These are phyloP conservation scores for Penicillium verrucosum DNA, from an alignment of 2,329 filamentous ascomycete genomes.

Conservation along the genomic window DNA sequence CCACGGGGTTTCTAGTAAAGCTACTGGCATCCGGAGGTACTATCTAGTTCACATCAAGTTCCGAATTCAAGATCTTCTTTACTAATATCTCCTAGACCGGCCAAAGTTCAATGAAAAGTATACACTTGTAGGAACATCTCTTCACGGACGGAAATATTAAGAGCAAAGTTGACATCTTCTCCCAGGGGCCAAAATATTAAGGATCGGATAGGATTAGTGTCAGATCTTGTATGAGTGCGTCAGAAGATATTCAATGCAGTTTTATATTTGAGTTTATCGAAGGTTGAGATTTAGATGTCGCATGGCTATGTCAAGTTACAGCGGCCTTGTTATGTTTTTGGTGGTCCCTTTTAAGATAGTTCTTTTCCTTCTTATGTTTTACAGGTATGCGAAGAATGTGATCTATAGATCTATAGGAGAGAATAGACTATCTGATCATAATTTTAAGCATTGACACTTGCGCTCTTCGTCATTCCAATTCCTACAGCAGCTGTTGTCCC, in stretches of 20 bases:
- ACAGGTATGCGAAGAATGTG: too few species aligned
- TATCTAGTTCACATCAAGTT: background rate
- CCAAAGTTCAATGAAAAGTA: background rate
- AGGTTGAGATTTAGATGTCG: too few species aligned
- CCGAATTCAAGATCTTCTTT: background rate
- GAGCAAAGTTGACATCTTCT: background rate
- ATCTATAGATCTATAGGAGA: background rate
- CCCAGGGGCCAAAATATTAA: constrained; percentile 24
- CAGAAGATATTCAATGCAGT: background rate
- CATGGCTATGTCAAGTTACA: too few species aligned
- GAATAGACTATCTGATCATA: background rate
- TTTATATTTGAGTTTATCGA: background rate
- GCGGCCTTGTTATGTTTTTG: too few species aligned
- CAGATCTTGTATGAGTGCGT: background rate
- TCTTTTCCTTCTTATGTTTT: background rate
- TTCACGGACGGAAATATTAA: background rate
- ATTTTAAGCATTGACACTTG: constrained; percentile 34
- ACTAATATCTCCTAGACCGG: background rate
- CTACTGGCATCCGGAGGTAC: background rate
- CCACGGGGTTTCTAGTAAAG: background rate
- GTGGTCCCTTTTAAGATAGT: background rate
- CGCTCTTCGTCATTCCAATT: constrained; percentile 40
- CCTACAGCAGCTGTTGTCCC: constrained; percentile 44
- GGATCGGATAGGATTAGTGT: constrained; percentile 17
- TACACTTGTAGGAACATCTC: background rate